Evolutionary conservation across 192 early-diverging fungal species (phyloP).

Genomic region (Backusella morwellensis): DNA sequence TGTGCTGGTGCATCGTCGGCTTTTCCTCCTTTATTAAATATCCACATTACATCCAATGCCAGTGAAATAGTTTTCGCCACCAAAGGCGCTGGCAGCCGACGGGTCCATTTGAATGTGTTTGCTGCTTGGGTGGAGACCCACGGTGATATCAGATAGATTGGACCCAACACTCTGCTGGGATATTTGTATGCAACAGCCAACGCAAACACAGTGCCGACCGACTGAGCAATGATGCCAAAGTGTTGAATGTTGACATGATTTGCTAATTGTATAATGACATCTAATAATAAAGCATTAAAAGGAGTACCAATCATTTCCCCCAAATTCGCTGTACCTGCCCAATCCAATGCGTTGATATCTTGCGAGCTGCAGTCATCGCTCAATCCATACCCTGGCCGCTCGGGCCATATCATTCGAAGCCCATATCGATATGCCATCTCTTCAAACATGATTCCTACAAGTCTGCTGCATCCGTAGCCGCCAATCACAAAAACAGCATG

Average conservation of each 20-base stretch:
- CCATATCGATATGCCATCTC: conserved; percentile 32
- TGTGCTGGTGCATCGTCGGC: neutral
- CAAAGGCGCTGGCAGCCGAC: conserved; percentile 29
- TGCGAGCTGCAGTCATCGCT: conserved; percentile 32
- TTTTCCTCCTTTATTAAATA: conserved; percentile 21
- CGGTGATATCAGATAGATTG: conserved; percentile 33
- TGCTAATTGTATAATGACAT: conserved; percentile 33
- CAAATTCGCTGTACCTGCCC: conserved; percentile 27
- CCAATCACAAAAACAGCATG: conserved; percentile 37
- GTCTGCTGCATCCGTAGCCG: conserved; percentile 35
- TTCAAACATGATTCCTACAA: conserved; percentile 42
- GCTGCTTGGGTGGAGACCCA: conserved; percentile 39
- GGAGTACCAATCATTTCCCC: neutral
- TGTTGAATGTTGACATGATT: conserved; percentile 18
- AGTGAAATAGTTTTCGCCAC: conserved; percentile 27
- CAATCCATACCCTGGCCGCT: conserved; percentile 41
- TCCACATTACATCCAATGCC: conserved; percentile 39
- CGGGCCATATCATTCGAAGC: conserved; percentile 39
- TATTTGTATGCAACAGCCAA: conserved; percentile 33
- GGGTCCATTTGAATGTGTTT: conserved; percentile 40
- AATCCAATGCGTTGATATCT: conserved; percentile 33
- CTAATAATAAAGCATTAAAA: conserved; percentile 14
- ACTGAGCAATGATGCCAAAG: conserved; percentile 38
- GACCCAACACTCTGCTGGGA: conserved; percentile 24
- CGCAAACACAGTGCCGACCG: conserved; percentile 41